Conservation (phyloP, 768 basidiomycete genomes). For the Hebeloma cylindrosporum region DNA sequence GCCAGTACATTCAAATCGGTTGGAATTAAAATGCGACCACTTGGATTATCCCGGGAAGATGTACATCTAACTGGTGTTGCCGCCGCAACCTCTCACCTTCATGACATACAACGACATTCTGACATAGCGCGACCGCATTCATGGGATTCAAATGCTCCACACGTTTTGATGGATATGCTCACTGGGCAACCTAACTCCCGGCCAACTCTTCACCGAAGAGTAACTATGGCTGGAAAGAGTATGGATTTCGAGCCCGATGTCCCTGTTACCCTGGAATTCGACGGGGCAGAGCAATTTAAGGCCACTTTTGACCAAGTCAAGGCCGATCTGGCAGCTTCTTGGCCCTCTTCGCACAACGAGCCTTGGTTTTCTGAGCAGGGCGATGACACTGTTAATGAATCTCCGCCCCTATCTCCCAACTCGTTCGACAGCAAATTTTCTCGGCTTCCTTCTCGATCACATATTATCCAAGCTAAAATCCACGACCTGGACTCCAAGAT, state of each 20-base stretch:
- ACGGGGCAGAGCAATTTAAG: slow-evolving; percentile 67
- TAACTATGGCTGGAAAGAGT: slow-evolving; percentile 31
- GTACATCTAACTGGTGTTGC: slow-evolving; percentile 81
- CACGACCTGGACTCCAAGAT: slow-evolving; percentile 63
- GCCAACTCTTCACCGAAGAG: slow-evolving; percentile 26
- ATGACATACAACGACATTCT: slow-evolving; percentile 55
- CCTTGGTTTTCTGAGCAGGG: slow-evolving; percentile 14
- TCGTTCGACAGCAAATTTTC: slow-evolving; percentile 28
- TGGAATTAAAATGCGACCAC: slow-evolving; percentile 77
- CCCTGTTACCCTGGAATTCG: slow-evolving; percentile 53
- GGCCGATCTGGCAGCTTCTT: slow-evolving; percentile 67
- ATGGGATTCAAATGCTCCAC: slow-evolving; percentile 46
- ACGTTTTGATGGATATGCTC: slow-evolving; percentile 43
- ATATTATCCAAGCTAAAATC: slow-evolving; percentile 61
- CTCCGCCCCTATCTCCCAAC: slow-evolving; percentile 17
- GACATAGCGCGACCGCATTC: slow-evolving; percentile 26
- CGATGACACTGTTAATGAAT: slow-evolving; percentile 8
- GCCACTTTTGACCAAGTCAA: slow-evolving; percentile 87
- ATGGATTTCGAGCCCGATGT: slow-evolving; percentile 45
- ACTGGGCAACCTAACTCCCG: slow-evolving; percentile 28
- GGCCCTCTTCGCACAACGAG: slow-evolving; percentile 27
- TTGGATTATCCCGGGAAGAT: slow-evolving; percentile 66
- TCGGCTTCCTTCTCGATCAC: slow-evolving; percentile 51
- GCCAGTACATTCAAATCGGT: slow-evolving; percentile 88
- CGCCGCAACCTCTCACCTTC: slow-evolving; percentile 81